Evolutionary conservation across 352 stramenopile species (phyloP).

Genomic region (Thalassiosira livingstoniorum): DNA sequence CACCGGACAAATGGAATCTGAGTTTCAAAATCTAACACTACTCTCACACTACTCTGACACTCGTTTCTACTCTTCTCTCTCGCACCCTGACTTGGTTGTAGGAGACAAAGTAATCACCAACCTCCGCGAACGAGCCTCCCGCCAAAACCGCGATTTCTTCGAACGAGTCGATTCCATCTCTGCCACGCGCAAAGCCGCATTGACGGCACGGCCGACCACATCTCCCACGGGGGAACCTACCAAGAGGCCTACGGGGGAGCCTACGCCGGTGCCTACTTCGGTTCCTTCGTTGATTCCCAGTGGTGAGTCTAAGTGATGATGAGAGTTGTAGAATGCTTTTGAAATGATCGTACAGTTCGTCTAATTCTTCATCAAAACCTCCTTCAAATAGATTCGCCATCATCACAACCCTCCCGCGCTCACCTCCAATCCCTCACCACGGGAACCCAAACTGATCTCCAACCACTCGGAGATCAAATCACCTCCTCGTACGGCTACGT

Average conservation of each 20-base stretch:
- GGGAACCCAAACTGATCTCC: constrained; percentile 15
- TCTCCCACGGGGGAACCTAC: constrained; percentile 22
- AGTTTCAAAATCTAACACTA: too few species aligned
- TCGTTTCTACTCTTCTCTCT: too few species aligned
- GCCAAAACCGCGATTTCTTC: constrained; percentile 27
- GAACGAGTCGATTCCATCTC: constrained; percentile 34
- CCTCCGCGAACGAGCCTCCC: constrained; percentile 24
- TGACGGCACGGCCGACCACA: constrained; percentile 35
- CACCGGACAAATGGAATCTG: too few species aligned
- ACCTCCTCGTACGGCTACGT: constrained; percentile 29
- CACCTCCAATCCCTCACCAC: constrained; percentile 9
- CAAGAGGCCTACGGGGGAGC: constrained; percentile 1
- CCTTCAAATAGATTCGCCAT: too few species aligned
- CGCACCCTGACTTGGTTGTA: too few species aligned
- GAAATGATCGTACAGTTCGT: too few species aligned
- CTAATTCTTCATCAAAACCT: too few species aligned
- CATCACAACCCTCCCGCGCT: constrained; percentile 5
- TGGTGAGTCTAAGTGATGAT: too few species aligned
- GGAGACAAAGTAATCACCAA: constrained; percentile 23
- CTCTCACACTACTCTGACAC: too few species aligned
- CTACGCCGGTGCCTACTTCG: constrained; percentile 16
- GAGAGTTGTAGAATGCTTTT: too few species aligned
- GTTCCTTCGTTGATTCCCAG: constrained; percentile 8
- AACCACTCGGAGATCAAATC: neutral
- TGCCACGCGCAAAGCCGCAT: neutral